Base-by-base conservation (phyloP, 2,329 filamentous ascomycete genomes). In the Hypoxylon sp. region DNA sequence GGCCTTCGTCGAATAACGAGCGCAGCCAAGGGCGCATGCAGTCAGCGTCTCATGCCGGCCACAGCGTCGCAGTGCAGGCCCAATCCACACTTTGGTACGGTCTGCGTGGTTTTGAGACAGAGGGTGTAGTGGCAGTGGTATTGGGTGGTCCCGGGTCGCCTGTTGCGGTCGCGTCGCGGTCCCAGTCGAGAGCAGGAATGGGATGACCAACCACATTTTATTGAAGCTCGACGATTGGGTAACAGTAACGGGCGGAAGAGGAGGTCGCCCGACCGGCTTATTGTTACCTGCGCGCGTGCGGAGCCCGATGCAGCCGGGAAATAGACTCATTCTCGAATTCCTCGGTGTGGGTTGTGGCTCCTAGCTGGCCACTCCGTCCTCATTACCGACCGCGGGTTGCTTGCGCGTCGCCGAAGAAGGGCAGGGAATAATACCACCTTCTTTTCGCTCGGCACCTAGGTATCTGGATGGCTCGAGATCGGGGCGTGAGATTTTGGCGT, bases 41-140 rank as follows among this genome's bases (percentile, higher is more conserved):
- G 64, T 67, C 64, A 67, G 64, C 64, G 54, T 66, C 55, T 38
- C 59, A 66, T 61, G 50, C 64, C 64, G 64, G 54, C 36, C 54
- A 59, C 64, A 66, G 51, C 54, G 55, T 67, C 52, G 64, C 51
- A 67, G 51, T 52, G 60, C 59, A 58, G 63, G 16, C 16, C 30
- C 30, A 22, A 12, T 46, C 46, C 30, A 22, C 32, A 6, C 28
- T 28, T 46, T 45, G 28, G 48, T 28, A 20, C 18, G 30, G 20
- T 32, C 51, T 61, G 52, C 52, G 51, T 61, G 51, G 55, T 24
- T 53, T 55, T 52, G 40, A 46, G 54, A 40, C 33, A 28, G 36
- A 32, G 38, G 51, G 36, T 55, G 40, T 20, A 44, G 16, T 18
- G 26, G n/a, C 28, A 55, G 44, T 44, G 61, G 38, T 18, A 14